phyloP scores from a whole-genome alignment of 371 early-diverging fungal species.

The Apophysomyces elegans region DNA sequence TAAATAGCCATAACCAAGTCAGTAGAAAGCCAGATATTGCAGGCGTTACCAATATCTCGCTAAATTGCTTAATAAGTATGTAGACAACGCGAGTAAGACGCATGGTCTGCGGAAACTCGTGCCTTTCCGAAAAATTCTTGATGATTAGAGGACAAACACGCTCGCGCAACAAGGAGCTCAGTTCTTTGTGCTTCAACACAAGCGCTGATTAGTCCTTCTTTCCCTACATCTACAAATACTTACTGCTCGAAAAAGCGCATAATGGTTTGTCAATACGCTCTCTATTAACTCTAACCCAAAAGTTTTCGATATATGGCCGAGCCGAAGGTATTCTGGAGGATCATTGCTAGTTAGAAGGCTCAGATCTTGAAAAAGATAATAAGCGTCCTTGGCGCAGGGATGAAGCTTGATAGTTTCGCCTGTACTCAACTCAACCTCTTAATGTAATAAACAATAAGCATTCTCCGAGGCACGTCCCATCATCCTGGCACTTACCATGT shows the following conservation, averaged over 20 bases:
- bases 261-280: conserved; percentile 82
- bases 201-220: neutral
- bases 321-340: conserved; percentile 71
- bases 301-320: conserved; percentile 68
- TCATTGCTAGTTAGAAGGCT: conserved; percentile 73
- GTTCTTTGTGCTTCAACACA: conserved; percentile 67
- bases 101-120: conserved; percentile 84
- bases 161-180: conserved; percentile 74
- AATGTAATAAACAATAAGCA: neutral
- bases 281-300: conserved; percentile 95
- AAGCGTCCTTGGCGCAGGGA: conserved; percentile 83
- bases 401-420: conserved; percentile 45
- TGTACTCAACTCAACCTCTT: conserved; percentile 33
- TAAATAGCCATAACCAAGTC: conserved; percentile 18
- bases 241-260: conserved; percentile 75
- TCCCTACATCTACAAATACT: neutral
- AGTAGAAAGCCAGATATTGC: neutral
- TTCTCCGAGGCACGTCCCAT: conserved; percentile 5
- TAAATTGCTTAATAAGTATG: conserved; percentile 81
- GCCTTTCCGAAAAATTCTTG: conserved; percentile 85
- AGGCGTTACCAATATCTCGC: conserved; percentile 64
- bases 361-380: conserved; percentile 84
- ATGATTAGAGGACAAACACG: conserved; percentile 89
- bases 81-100: conserved; percentile 84
- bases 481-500: conserved; percentile 38